Percentiles rank a stretch among this genome's conserved stretches.
Evolutionary conservation across 2,329 filamentous ascomycete species (phyloP).

Genomic region (Nigrospora oryzae): DNA sequence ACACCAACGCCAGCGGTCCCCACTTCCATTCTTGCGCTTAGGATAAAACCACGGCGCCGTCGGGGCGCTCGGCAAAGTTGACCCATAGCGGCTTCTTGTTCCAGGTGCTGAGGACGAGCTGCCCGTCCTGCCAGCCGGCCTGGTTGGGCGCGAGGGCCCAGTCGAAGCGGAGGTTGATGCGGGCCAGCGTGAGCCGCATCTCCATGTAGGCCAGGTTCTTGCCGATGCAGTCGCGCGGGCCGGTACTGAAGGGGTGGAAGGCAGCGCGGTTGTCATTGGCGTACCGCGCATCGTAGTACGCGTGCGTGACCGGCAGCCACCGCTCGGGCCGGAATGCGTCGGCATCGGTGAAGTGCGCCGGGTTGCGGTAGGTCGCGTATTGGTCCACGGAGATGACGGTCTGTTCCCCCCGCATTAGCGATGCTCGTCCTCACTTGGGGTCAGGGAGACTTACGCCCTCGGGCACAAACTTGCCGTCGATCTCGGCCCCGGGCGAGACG

Average conservation of each 20-base stretch:
- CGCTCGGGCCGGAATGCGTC: constrained; percentile 29
- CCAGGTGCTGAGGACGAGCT: too few relatives aligned
- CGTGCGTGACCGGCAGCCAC: constrained; percentile 18
- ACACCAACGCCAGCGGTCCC: too few relatives aligned
- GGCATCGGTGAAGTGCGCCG: constrained; percentile 26
- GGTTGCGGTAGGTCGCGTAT: not conserved
- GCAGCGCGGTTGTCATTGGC: constrained; percentile 21
- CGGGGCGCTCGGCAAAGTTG: too few relatives aligned
- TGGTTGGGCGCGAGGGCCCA: too few relatives aligned
- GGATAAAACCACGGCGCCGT: too few relatives aligned
- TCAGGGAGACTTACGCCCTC: constrained; percentile 3
- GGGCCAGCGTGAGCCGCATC: constrained; percentile 1
- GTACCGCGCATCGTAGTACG: constrained; percentile 10
- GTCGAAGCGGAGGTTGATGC: not conserved
- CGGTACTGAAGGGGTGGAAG: constrained; percentile 26
- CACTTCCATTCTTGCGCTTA: too few relatives aligned
- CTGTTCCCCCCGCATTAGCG: not conserved
- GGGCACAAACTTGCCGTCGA: constrained; percentile 15
- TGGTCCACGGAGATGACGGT: not conserved
- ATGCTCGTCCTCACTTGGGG: too few relatives aligned
- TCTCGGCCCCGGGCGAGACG: constrained; percentile 13
- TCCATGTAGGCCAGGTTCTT: constrained; percentile 16
- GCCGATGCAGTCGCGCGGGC: constrained; percentile 30
- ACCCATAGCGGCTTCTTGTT: too few relatives aligned
- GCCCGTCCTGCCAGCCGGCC: too few relatives aligned